phyloP scores from a whole-genome alignment of 208 protist species.

The Crithidia brevicula region DNA sequence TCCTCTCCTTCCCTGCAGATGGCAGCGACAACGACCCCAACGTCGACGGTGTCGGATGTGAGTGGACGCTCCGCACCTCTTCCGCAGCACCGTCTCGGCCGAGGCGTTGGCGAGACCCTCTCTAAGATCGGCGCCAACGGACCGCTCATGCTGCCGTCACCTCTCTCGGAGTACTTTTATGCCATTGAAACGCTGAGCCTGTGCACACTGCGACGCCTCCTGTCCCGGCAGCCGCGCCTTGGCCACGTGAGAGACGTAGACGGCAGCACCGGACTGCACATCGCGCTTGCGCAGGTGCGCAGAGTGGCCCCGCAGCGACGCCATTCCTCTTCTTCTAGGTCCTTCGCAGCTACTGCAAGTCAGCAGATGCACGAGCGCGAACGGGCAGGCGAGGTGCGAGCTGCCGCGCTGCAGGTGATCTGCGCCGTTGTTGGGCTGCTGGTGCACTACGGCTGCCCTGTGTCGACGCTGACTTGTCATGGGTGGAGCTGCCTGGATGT shows the following conservation, averaged over 20 bases:
- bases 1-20: neutral
- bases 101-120: neutral
- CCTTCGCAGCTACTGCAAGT: neutral
- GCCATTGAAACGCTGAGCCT: slow-evolving; percentile 69
- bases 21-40: too few relatives aligned
- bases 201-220: slow-evolving; percentile 42
- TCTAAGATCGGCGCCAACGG: neutral
- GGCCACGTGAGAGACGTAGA: slow-evolving; percentile 52
- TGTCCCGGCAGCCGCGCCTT: slow-evolving; percentile 37
- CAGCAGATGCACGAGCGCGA: slow-evolving; percentile 12
- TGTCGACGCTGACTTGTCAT: slow-evolving; percentile 30
- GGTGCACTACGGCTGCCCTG: slow-evolving; percentile 50
- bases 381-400: slow-evolving; percentile 4
- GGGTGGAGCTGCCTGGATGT: slow-evolving; percentile 74
- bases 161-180: slow-evolving; percentile 62
- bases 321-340: too few relatives aligned
- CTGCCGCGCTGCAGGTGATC: slow-evolving; percentile 42
- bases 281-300: slow-evolving; percentile 36
- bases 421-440: slow-evolving; percentile 49
- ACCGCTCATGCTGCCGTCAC: slow-evolving; percentile 32
- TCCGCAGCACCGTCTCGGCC: neutral
- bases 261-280: slow-evolving; percentile 62
- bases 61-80: too few relatives aligned
- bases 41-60: too few relatives aligned
- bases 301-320: too few relatives aligned